These are phyloP conservation scores for Tricholoma sp. DNA, from an alignment of 768 basidiomycete genomes.

Conservation along the genomic window DNA sequence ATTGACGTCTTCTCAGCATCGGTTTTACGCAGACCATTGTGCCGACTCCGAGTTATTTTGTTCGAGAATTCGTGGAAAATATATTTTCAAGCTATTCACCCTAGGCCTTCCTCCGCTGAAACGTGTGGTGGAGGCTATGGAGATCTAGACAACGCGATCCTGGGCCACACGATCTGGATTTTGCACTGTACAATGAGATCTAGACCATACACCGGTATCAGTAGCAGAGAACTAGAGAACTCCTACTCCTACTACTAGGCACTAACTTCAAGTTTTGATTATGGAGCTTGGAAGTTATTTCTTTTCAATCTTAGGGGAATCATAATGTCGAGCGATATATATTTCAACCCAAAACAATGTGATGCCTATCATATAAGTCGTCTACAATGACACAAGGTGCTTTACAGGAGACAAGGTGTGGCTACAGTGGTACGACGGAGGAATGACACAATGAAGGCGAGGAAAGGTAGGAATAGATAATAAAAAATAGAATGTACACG, in stretches of 20 bases:
- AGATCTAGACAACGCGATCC: not conserved
- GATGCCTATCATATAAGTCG: not conserved
- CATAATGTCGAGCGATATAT: not conserved
- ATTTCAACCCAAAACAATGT: conserved; percentile 1
- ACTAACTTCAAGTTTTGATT: not conserved
- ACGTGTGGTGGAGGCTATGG: not conserved
- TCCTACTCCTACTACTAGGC: not conserved
- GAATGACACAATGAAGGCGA: not conserved
- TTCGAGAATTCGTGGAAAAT: not conserved
- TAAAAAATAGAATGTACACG: conserved; percentile 2
- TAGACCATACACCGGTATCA: too few relatives aligned
- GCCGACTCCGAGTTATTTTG: not conserved
- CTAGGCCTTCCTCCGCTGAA: not conserved
- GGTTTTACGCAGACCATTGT: not conserved
- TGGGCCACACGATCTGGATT: not conserved
- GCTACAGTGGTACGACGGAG: not conserved
- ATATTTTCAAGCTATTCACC: not conserved
- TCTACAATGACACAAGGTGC: not conserved
- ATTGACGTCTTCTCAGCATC: not conserved
- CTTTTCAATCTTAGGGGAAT: not conserved
- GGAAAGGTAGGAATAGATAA: not conserved
- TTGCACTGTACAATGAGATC: not conserved
- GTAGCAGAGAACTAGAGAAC: not conserved
- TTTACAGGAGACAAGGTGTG: not conserved
- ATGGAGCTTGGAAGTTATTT: too few relatives aligned